Evolutionary conservation across 2,329 filamentous ascomycete species (phyloP).

Genomic region (Trichoderma koningiopsis): DNA sequence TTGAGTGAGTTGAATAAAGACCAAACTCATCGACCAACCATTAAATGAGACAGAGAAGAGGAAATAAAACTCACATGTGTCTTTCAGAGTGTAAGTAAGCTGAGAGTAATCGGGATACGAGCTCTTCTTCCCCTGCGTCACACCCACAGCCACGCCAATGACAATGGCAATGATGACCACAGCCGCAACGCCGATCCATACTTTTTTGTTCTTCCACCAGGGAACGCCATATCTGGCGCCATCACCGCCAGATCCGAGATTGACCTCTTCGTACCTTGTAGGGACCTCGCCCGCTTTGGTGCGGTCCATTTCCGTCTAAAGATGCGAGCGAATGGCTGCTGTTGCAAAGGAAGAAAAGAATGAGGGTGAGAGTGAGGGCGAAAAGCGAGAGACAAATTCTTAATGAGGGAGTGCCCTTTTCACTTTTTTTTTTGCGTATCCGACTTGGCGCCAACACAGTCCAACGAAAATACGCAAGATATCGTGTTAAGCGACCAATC

Average conservation of each 20-base stretch:
- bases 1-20: not conserved
- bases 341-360: not conserved
- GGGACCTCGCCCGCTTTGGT: conserved; percentile 33
- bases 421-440: not conserved
- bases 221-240: conserved; percentile 35
- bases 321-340: not conserved
- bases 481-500: not conserved
- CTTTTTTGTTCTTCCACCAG: conserved; percentile 55
- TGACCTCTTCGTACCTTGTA: conserved; percentile 36
- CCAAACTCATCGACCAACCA: not conserved
- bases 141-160: conserved; percentile 51
- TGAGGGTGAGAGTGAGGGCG: not conserved
- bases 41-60: not conserved
- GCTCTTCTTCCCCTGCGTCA: conserved; percentile 44
- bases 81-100: conserved; percentile 50
- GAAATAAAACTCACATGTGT: conserved; percentile 49
- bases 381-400: not conserved
- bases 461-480: not conserved
- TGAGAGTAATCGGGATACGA: conserved; percentile 52
- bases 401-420: not conserved
- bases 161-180: conserved; percentile 42
- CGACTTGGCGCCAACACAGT: no score
- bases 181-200: conserved; percentile 45
- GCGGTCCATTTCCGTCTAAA: conserved; percentile 8
- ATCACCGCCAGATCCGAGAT: conserved; percentile 29